Base-by-base conservation (phyloP, 1,284 basidiomycete species). In the Meripilus lineatus region DNA sequence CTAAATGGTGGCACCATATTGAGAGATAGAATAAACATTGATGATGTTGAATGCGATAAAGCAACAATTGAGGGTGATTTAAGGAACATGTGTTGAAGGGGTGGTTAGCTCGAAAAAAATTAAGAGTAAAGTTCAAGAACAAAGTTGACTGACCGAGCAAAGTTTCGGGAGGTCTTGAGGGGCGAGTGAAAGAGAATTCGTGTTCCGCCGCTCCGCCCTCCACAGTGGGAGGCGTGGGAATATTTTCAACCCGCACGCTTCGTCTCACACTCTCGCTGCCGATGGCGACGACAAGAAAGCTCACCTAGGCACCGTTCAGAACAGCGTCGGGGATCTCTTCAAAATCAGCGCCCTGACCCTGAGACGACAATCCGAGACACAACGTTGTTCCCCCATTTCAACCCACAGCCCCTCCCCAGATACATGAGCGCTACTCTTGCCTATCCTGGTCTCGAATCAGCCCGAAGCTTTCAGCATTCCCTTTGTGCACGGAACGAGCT, bases 131-230 rank as follows among this genome's bases (percentile, higher is more conserved):
- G 36, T 45, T 45, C 36, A 39, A 13, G 37, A 45, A 45, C 37
- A 45, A 45, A 45, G 43, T 45, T 45, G 43, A 45, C 43, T 45
- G 43, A 45, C 43, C 43, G 36, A 33, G 43, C 37, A 45, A 38
- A 45, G 32, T 45, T 39, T 45, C 43, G 43, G 43, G 43, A 32
- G 43, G 43, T 45, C 43, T 45, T 45, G 43, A 39, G 43, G 42
- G 43, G 43, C 20, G 34, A 39, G 30, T 22, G 43, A 25, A 38
- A 45, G 37, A 38, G 32, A 26, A 37, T 45, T 45, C 43, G 25
- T 24, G 26, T 38, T 38, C 43, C 43, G 43, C 42, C 42, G 37
- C 43, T 45, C 43, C 43, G 43, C 43, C 43, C 25, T 39, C 36
- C 18, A 40, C 18, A 17, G 13, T 17, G 17, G 13, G 25, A 32